phyloP scores from a whole-genome alignment of 805 yeast genomes.

The Spathaspora sp. region DNA sequence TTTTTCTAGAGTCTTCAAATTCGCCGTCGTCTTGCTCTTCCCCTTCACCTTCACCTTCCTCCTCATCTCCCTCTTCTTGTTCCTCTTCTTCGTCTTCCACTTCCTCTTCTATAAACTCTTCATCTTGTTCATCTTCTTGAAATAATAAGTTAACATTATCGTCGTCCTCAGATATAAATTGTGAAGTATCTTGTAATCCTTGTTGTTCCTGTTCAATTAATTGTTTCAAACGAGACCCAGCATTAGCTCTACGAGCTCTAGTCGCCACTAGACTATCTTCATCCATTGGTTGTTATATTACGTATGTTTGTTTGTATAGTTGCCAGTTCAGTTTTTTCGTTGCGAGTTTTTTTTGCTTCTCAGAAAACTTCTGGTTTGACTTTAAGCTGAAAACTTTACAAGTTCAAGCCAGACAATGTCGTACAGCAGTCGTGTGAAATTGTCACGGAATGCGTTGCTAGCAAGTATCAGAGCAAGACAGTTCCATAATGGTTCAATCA shows the following conservation, averaged over 20 bases:
- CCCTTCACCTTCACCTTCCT: slow-evolving; percentile 19
- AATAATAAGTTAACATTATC: slow-evolving; percentile 70
- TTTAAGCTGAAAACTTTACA: neutral
- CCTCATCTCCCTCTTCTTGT: slow-evolving; percentile 14
- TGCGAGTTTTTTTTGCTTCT: neutral
- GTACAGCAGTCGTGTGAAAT: neutral
- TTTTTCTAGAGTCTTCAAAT: slow-evolving; percentile 7
- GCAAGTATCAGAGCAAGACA: neutral
- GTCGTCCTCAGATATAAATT: slow-evolving; percentile 57
- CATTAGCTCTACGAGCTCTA: slow-evolving; percentile 77
- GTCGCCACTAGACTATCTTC: slow-evolving; percentile 68
- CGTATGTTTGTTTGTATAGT: neutral
- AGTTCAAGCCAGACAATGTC: neutral
- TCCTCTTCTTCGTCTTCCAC: slow-evolving; percentile 16
- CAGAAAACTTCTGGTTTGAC: neutral
- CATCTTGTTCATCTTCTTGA: slow-evolving; percentile 44
- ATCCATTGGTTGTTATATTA: slow-evolving; percentile 5
- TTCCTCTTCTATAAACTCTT: slow-evolving; percentile 23
- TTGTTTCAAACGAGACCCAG: slow-evolving; percentile 78
- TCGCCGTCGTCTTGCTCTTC: slow-evolving; percentile 5
- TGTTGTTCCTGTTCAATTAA: slow-evolving; percentile 72
- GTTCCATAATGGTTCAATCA: neutral
- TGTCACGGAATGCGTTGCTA: neutral
- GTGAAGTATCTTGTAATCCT: slow-evolving; percentile 20
- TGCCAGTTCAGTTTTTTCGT: neutral